These are phyloP conservation scores for Pseudotulostoma volvatum DNA, from an alignment of 495 filamentous ascomycete genomes.

Conservation along the genomic window DNA sequence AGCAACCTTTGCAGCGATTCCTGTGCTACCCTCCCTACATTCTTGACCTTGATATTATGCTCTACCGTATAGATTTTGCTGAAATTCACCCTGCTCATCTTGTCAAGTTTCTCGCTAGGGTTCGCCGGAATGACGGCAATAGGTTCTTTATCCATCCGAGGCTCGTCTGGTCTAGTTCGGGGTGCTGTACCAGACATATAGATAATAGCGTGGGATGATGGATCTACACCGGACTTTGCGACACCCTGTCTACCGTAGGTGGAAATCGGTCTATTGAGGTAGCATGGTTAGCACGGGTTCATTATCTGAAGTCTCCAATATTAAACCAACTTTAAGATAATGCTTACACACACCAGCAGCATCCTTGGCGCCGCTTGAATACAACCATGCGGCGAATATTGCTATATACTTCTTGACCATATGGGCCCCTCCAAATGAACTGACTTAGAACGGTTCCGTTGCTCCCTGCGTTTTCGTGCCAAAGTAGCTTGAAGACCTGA, in stretches of 20 bases:
- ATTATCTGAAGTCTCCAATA: background rate
- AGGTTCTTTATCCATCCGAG: conserved; percentile 17
- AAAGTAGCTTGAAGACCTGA: conserved; percentile 20
- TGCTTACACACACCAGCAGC: conserved; percentile 20
- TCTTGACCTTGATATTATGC: conserved; percentile 27
- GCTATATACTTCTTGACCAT: conserved; percentile 13
- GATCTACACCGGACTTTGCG: conserved; percentile 15
- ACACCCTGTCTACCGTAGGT: conserved; percentile 23
- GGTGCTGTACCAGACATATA: conserved; percentile 14
- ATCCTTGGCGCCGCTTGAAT: conserved; percentile 9
- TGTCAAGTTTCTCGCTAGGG: conserved; percentile 16
- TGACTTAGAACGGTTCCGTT: conserved; percentile 6
- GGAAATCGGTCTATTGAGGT: conserved; percentile 14
- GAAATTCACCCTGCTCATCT: conserved; percentile 29
- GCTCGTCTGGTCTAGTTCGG: conserved; percentile 4
- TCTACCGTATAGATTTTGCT: conserved; percentile 33
- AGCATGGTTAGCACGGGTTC: background rate
- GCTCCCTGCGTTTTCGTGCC: conserved; percentile 14
- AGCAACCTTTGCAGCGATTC: too few species aligned
- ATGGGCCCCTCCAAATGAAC: conserved; percentile 7
- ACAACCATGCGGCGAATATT: conserved; percentile 22
- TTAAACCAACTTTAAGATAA: background rate
- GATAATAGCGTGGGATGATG: conserved; percentile 22
- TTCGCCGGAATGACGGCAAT: conserved; percentile 13
- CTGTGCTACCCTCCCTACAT: conserved; percentile 12